Evolutionary conservation across 495 filamentous ascomycete genomes (phyloP).

Genomic region (Trichocladium uniseriatum): DNA sequence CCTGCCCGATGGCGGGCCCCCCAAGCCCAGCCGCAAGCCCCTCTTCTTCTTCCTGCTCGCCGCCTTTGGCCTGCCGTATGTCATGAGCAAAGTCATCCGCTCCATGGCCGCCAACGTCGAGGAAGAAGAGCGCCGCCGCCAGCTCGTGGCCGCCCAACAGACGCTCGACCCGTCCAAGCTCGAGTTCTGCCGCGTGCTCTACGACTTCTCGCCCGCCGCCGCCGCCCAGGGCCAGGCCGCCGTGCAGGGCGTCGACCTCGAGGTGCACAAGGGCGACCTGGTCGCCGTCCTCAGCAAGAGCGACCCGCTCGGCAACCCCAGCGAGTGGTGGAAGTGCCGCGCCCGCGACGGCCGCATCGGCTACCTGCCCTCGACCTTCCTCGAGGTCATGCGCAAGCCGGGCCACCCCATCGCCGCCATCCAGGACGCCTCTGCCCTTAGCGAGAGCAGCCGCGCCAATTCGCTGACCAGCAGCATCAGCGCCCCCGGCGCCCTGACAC

Average conservation of each 20-base stretch:
- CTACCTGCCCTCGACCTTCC: slow-evolving; percentile 81
- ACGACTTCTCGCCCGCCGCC: slow-evolving; percentile 79
- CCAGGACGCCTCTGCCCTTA: slow-evolving; percentile 47
- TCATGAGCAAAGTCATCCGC: slow-evolving; percentile 91
- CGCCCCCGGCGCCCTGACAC: slow-evolving; percentile 30
- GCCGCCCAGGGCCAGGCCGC: slow-evolving; percentile 35
- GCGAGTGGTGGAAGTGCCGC: slow-evolving; percentile 95
- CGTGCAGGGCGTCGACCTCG: slow-evolving; percentile 69
- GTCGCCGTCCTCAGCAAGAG: slow-evolving; percentile 90
- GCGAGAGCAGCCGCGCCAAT: slow-evolving; percentile 41
- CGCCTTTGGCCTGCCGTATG: slow-evolving; percentile 87
- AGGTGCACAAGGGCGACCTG: slow-evolving; percentile 89
- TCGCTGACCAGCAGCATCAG: slow-evolving; percentile 36
- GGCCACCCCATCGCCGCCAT: slow-evolving; percentile 37
- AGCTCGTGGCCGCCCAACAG: slow-evolving; percentile 36
- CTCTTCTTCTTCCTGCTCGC: slow-evolving; percentile 92
- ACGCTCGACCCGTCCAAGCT: slow-evolving; percentile 76
- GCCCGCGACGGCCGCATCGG: slow-evolving; percentile 86
- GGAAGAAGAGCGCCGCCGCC: slow-evolving; percentile 58
- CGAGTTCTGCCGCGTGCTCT: slow-evolving; percentile 88
- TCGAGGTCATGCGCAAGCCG: slow-evolving; percentile 67
- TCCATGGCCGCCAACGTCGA: slow-evolving; percentile 74
- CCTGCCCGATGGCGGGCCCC: slow-evolving; percentile 33
- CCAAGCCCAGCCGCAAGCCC: slow-evolving; percentile 82
- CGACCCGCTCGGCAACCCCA: slow-evolving; percentile 83